Base-by-base conservation (phyloP, 78 protist species). In the Pirum gemmata region DNA sequence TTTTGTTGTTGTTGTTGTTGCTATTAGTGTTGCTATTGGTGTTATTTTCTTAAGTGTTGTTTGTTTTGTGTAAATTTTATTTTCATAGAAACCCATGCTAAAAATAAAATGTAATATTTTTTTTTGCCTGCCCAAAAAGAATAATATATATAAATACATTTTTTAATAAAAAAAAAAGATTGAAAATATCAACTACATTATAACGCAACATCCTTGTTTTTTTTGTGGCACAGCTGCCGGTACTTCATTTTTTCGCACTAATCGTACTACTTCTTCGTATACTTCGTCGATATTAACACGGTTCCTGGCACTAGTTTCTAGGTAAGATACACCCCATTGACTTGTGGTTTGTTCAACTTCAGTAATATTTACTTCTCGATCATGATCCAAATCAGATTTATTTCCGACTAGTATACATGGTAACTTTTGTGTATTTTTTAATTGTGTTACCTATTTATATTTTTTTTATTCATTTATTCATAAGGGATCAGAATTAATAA, bases 351-450 rank as follows among this genome's bases (percentile, higher is more conserved):
- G n/a, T 0, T 84, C 73, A 1, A 88, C 93, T 41, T 93, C 41
- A 27, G 13, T 61, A 25, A 31, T 90, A 29, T 93, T 1, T 13
- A 97, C 97, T 25, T 40, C 41, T 8, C 96, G 88, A 2, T 93
- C 89, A 1, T 1, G 80, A 39, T 86, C 98, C 1, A 96, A 90
- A 83, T 98, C 99, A 41, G 80, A 33, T 86, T 98, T 98, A 79
- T 97, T 98, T 1, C 95, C 99, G 41, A 82, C 78, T 8, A 87
- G 86, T 34, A 31, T 31, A 13, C 36, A 36, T 26, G 87, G 83
- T 8, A 88, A 2, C 83, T 83, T 26, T 18, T 39, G 38, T 0
- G 40, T 74, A 5, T 94, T 78, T 33, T 93, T 92, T 27, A 92
- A 94, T 21, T 90, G 74, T 21, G 89, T 61, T 51, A 93, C 92